Evolutionary conservation across 306 rosid genomes (phyloP), one percentile per base, ranked within the genome.

Genomic region (Acacia crassicarpa): DNA sequence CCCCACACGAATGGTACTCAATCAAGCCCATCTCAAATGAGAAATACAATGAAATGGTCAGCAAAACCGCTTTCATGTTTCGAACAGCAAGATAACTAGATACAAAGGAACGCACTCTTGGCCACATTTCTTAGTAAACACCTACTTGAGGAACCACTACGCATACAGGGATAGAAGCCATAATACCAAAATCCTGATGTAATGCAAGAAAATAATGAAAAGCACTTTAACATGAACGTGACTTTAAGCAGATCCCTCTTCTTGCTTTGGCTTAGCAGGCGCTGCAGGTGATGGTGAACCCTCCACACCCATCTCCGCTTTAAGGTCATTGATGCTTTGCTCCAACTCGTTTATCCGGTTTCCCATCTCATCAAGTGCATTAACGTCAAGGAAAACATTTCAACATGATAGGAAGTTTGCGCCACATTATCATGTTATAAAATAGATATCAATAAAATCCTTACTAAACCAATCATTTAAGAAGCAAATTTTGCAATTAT

Each of bases 361-460:
- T 72, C 99, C 99, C 98, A 93, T 93, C 82, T 95, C 99, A 80
- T 95, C 98, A 46, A 95, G 99, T 95, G 86, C 89, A 87, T 67
- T 67, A 77, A 43, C 44, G 97, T 95, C 79, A 95, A 95, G 90
- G 72, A 91, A 82, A 90, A 83, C 85, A 82, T 44, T 70, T 69
- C 40, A 75, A 38, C 76, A 75, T 67, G 77, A 45, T 77, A 44
- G 8, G 11, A 83, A 83, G 27, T 74, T 76, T 63, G 45, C 22
- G 15, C 56, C 14, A 67, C 40, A 86, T 59, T 58, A 70, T 71
- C 43, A 67, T 27, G 10, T 59, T 74, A 68, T 22, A 80, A 69
- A 83, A 48, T 43, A 58, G 85, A 75, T n/a, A 79, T 67, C 82
- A 80, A 48, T 23, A 46, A 67, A 65, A 76, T 33, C 76, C 70